phyloP scores from a whole-genome alignment of 495 filamentous ascomycete species.

The Neurospora sublineolata region DNA sequence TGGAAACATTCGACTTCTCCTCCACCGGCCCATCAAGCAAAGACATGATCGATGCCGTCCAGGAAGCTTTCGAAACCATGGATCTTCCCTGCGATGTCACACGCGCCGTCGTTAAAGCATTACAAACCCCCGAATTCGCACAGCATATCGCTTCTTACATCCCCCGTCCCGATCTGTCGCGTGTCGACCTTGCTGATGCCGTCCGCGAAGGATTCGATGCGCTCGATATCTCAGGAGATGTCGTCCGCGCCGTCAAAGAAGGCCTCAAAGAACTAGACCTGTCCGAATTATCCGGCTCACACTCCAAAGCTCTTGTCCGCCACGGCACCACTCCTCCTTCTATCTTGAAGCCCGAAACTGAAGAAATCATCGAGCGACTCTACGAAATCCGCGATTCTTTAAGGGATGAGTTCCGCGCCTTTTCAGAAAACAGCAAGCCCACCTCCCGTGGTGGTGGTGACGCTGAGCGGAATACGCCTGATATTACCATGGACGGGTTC shows the following conservation, averaged over 20 bases:
- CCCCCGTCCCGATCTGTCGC: slow-evolving; percentile 15
- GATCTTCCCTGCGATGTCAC: slow-evolving; percentile 7
- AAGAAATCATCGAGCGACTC: slow-evolving; percentile 37
- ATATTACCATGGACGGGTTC: slow-evolving; percentile 76
- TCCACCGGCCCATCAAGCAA: neutral
- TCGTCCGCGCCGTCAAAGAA: slow-evolving; percentile 12
- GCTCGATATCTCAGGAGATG: slow-evolving; percentile 9
- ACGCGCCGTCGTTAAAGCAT: slow-evolving; percentile 9
- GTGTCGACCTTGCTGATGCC: slow-evolving; percentile 18
- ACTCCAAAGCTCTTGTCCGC: slow-evolving; percentile 1
- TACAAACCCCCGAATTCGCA: slow-evolving; percentile 16
- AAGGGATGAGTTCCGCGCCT: slow-evolving; percentile 48
- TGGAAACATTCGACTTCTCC: slow-evolving; percentile 14
- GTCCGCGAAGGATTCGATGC: slow-evolving; percentile 19
- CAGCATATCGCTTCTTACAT: slow-evolving; percentile 4
- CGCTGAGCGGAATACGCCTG: slow-evolving; percentile 62
- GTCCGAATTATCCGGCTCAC: neutral
- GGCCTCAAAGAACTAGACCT: slow-evolving; percentile 14
- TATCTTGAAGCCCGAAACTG: neutral
- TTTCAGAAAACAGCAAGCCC: slow-evolving; percentile 56
- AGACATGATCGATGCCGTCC: slow-evolving; percentile 13
- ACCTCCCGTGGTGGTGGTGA: slow-evolving; percentile 61
- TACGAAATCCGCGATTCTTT: slow-evolving; percentile 65
- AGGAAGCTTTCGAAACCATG: slow-evolving; percentile 12
- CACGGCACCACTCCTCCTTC: slow-evolving; percentile 4